phyloP scores from a whole-genome alignment of 257 asterid genomes.

The Jacaranda copaia region DNA sequence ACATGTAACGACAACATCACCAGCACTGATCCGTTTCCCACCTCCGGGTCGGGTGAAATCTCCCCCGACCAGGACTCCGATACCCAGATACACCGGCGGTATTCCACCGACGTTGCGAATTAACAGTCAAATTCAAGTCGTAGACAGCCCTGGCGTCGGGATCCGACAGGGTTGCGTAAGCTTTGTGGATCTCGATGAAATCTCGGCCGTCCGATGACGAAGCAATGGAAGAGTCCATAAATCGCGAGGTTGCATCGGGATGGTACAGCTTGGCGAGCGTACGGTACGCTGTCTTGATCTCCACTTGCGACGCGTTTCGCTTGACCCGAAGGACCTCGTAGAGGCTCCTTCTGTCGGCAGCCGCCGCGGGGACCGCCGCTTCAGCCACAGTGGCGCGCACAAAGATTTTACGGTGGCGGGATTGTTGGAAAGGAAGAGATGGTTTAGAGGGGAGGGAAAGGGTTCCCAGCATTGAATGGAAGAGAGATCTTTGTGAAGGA shows the following conservation, averaged over 20 bases:
- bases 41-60: constrained; percentile 65
- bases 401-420: constrained; percentile 27
- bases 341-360: constrained; percentile 45
- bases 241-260: constrained; percentile 71
- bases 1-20: constrained; percentile 43
- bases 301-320: constrained; percentile 69
- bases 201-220: constrained; percentile 59
- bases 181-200: constrained; percentile 79
- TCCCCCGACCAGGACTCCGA: constrained; percentile 49
- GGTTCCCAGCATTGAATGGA: constrained; percentile 43
- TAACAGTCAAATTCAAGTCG: constrained; percentile 55
- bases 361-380: constrained; percentile 42
- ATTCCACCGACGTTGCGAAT: constrained; percentile 36
- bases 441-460: constrained; percentile 36
- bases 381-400: constrained; percentile 59
- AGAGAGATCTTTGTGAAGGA: neutral
- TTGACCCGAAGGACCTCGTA: constrained; percentile 77
- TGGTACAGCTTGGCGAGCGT: constrained; percentile 85
- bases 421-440: constrained; percentile 28
- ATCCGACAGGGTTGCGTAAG: constrained; percentile 83
- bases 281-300: constrained; percentile 88
- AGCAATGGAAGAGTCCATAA: constrained; percentile 46
- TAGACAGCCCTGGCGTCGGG: constrained; percentile 73
- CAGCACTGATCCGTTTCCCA: constrained; percentile 99
- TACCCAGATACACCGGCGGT: constrained; percentile 29